These are phyloP conservation scores for Peniophora sp. DNA, from an alignment of 1,284 basidiomycete genomes.

Conservation along the genomic window DNA sequence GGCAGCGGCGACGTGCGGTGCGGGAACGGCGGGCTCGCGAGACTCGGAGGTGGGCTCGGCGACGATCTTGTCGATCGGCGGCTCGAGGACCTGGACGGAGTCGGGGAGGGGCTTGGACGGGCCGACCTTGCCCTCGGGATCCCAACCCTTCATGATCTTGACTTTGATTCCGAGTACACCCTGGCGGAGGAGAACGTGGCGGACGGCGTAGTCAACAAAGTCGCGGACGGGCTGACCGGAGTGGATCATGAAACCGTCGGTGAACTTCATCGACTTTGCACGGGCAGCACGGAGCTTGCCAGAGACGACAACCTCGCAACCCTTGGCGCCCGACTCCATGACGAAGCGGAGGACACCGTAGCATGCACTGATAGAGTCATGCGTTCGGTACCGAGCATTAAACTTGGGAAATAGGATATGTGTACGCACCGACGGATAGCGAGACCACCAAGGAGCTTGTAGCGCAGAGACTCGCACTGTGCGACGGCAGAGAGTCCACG, in stretches of 20 bases:
- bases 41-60: conserved; percentile 77
- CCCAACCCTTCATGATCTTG: conserved; percentile 99
- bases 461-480: conserved; percentile 97
- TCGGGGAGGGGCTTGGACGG: conserved; percentile 95
- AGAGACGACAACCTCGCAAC: conserved; percentile 99
- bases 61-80: conserved; percentile 73
- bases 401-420: background rate
- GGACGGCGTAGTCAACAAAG: conserved; percentile 97
- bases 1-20: conserved; percentile 33
- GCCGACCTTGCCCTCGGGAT: conserved; percentile 84
- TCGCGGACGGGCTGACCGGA: conserved; percentile 97
- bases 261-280: conserved; percentile 99
- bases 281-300: conserved; percentile 99
- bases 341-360: conserved; percentile 99
- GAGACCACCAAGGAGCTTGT: conserved; percentile 99
- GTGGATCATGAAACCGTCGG: conserved; percentile 99
- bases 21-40: conserved; percentile 53
- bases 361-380: conserved; percentile 68
- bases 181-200: conserved; percentile 97
- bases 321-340: conserved; percentile 99
- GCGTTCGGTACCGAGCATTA: conserved; percentile 1
- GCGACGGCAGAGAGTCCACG: conserved; percentile 98
- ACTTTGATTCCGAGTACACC: conserved; percentile 99
- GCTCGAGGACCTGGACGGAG: conserved; percentile 87
- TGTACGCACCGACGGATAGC: conserved; percentile 86